These are phyloP conservation scores for Melastoma malabathricum DNA, from an alignment of 345 rosid genomes.

Conservation along the genomic window DNA sequence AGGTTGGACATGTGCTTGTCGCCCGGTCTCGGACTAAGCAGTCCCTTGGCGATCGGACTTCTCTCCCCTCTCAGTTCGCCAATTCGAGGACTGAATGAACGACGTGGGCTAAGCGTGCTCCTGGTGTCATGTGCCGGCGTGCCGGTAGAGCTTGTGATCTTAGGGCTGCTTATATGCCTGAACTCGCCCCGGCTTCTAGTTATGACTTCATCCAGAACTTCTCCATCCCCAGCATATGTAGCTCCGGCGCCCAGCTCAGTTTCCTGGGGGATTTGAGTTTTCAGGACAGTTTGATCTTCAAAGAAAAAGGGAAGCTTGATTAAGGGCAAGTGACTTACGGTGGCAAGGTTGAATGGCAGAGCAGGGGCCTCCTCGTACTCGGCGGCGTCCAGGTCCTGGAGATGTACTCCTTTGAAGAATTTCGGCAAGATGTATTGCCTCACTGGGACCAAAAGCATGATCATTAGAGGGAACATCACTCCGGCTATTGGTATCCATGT, in stretches of 20 bases:
- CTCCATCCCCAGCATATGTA: constrained; percentile 43
- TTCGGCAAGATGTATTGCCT: constrained; percentile 78
- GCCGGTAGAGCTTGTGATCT: constrained; percentile 50
- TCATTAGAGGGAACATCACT: constrained; percentile 79
- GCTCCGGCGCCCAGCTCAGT: constrained; percentile 42
- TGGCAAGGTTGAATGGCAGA: constrained; percentile 54
- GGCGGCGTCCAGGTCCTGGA: constrained; percentile 88
- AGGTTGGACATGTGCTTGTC: constrained; percentile 33
- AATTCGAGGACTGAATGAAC: constrained; percentile 43
- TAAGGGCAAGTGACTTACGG: constrained; percentile 23
- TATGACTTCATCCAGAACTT: constrained; percentile 74
- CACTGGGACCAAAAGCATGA: constrained; percentile 86
- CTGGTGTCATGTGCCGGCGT: constrained; percentile 41
- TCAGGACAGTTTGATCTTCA: not conserved
- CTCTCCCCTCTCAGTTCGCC: constrained; percentile 47
- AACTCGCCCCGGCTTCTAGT: constrained; percentile 95
- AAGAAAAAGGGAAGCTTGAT: not conserved
- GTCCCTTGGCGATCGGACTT: constrained; percentile 43
- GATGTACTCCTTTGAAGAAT: constrained; percentile 80
- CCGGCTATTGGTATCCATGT: constrained; percentile 99
- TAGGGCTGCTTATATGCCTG: constrained; percentile 61
- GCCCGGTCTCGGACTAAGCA: constrained; percentile 32
- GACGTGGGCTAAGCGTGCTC: constrained; percentile 33
- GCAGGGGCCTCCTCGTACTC: constrained; percentile 94
- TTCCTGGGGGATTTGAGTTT: constrained; percentile 22